Base-by-base conservation (phyloP, 1,284 basidiomycete species). In the Ceratobasidium sp. region DNA sequence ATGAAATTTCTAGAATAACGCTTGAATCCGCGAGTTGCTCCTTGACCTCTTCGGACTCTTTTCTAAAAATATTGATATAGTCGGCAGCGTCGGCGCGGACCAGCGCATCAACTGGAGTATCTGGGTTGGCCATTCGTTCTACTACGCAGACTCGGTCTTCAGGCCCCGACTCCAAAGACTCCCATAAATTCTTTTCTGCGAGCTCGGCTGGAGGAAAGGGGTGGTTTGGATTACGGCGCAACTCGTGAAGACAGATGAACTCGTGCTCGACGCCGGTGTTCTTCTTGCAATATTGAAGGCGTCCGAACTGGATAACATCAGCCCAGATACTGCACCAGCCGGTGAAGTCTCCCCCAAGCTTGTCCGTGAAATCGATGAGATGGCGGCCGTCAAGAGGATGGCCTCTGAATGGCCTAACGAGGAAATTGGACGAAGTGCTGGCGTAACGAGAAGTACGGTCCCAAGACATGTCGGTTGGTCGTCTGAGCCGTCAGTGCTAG, bases 81-180 rank as follows among this genome's bases (percentile, higher is more conserved):
- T 68, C 66, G 23, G 8, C 23, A 12, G 66, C 66, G 18, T 16
- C 16, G 8, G 66, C 48, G 23, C 66, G 66, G 8, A 52, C 66
- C 16, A 68, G 48, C 27, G 66, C 66, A 38, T 68, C 52, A 14
- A 68, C 27, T 33, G 23, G 66, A 38, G 46, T 16, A 14, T 68
- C 66, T 1, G 66, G 66, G 33, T 38, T 30, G 20, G 46, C 66
- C 66, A 38, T 54, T 12, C 66, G 66, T 44, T 68, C 66, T 30
- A 68, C 35, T 20, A 16, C 4, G 20, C 59, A 60, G 20, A 60
- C 33, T 16, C 59, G 59, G 14, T 35, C 12, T 16, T 60, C 59
- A 10, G 33, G 59, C 12, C 30, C 30, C 7, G 27, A 7, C 33
- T 30, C 59, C 59, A 60, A 20, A 7, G 18, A 20, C 14, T 60